These are phyloP conservation scores for Trametes cingulata DNA, from an alignment of 768 basidiomycete genomes.

Conservation along the genomic window DNA sequence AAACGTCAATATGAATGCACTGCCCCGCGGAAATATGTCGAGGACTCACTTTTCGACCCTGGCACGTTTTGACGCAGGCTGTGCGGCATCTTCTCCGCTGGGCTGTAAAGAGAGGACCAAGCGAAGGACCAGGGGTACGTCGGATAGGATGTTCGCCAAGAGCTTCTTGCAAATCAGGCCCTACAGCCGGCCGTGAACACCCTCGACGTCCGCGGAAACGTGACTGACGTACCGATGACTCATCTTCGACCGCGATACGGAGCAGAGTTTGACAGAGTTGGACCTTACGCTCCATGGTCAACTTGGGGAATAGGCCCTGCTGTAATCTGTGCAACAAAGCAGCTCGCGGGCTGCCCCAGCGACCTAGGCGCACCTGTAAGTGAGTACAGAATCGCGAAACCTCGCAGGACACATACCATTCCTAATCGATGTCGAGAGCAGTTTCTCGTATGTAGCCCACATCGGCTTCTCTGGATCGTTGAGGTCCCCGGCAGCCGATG, in stretches of 20 bases:
- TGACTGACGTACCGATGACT: slow-evolving; percentile 46
- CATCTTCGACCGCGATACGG: slow-evolving; percentile 47
- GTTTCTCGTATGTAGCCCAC: slow-evolving; percentile 54
- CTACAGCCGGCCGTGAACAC: slow-evolving; percentile 8
- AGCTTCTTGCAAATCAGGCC: slow-evolving; percentile 41
- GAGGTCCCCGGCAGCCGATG: slow-evolving; percentile 44
- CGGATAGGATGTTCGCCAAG: slow-evolving; percentile 48
- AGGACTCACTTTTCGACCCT: slow-evolving; percentile 57
- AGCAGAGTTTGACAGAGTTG: slow-evolving; percentile 60
- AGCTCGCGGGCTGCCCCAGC: slow-evolving; percentile 38
- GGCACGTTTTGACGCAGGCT: slow-evolving; percentile 63
- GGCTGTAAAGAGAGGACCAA: slow-evolving; percentile 56
- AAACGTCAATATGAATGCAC: neutral
- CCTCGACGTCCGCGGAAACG: neutral
- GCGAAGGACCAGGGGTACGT: slow-evolving; percentile 52
- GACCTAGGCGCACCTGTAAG: slow-evolving; percentile 36
- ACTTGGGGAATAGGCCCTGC: slow-evolving; percentile 53
- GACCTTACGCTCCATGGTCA: slow-evolving; percentile 55
- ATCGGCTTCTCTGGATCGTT: slow-evolving; percentile 43
- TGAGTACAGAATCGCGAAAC: slow-evolving; percentile 1
- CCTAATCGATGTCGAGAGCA: slow-evolving; percentile 46
- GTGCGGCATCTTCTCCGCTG: slow-evolving; percentile 37
- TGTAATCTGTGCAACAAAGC: slow-evolving; percentile 49
- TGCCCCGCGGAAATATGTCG: neutral
- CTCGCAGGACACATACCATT: slow-evolving; percentile 39